phyloP scores from a whole-genome alignment of 2,329 filamentous ascomycete species.

The Diaporthe sp. region DNA sequence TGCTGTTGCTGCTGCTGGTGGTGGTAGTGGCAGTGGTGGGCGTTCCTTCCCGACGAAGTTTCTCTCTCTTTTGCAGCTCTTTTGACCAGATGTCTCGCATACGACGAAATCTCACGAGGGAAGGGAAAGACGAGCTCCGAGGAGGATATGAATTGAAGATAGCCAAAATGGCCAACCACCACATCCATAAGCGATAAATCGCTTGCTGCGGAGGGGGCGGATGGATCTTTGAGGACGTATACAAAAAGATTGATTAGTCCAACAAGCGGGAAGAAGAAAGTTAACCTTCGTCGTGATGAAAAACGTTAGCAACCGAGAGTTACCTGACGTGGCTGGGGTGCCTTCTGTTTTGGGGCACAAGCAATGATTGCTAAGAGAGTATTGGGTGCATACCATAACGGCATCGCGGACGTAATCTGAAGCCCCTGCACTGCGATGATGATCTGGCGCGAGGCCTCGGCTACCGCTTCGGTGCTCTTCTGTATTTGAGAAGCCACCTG shows the following conservation, averaged over 20 bases:
- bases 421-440: neutral
- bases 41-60: neutral
- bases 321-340: too few relatives aligned
- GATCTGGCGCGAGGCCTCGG: conserved; percentile 16
- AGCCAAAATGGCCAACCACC: conserved; percentile 23
- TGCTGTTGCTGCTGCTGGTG: neutral
- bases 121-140: conserved; percentile 18
- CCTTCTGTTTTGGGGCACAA: too few relatives aligned
- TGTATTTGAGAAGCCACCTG: conserved; percentile 21
- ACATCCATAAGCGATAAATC: conserved; percentile 34
- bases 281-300: conserved; percentile 18
- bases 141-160: conserved; percentile 13
- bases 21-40: neutral
- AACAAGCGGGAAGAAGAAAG: conserved; percentile 39
- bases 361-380: neutral
- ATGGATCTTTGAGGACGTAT: conserved; percentile 38
- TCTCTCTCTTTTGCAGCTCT: neutral
- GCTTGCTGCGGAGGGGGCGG: conserved; percentile 6
- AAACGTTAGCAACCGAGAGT: too few relatives aligned
- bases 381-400: neutral
- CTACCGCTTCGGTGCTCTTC: conserved; percentile 19
- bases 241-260: conserved; percentile 40
- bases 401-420: conserved; percentile 11
- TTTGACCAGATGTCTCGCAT: neutral
- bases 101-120: conserved; percentile 10